phyloP scores from a whole-genome alignment of 768 basidiomycete genomes.

The Panaeolus papilionaceus region DNA sequence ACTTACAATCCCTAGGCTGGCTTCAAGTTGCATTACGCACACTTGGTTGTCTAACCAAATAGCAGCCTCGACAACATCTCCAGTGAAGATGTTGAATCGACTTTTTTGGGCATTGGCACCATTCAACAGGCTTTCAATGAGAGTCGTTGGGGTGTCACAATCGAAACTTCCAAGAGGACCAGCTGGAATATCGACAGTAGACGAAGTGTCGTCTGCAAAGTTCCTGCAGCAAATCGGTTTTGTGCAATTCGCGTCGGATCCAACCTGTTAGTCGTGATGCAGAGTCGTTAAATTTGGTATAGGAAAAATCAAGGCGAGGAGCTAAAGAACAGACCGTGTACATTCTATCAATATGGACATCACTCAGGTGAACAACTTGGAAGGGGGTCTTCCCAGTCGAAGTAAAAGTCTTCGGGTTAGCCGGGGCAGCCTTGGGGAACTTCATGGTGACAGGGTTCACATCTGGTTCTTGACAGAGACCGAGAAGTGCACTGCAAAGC shows the following conservation, averaged over 20 bases:
- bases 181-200: constrained; percentile 49
- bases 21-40: constrained; percentile 32
- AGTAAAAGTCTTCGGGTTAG: constrained; percentile 37
- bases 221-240: constrained; percentile 68
- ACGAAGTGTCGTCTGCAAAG: constrained; percentile 45
- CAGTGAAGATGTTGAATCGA: constrained; percentile 65
- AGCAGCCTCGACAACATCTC: constrained; percentile 66
- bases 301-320: not conserved
- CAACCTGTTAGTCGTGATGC: constrained; percentile 43
- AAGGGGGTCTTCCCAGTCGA: constrained; percentile 51
- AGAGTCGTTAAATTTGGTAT: not conserved
- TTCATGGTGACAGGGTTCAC: constrained; percentile 51
- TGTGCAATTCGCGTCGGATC: constrained; percentile 62
- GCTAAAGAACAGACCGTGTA: constrained; percentile 47
- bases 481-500: constrained; percentile 60
- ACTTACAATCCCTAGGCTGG: not conserved
- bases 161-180: constrained; percentile 52
- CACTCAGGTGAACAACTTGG: constrained; percentile 66
- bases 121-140: constrained; percentile 57
- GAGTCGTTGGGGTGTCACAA: constrained; percentile 57
- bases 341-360: constrained; percentile 64
- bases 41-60: constrained; percentile 54
- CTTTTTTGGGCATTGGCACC: constrained; percentile 44
- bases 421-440: constrained; percentile 50
- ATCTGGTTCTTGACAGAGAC: constrained; percentile 56